Base-by-base conservation (phyloP, 2,329 filamentous ascomycete genomes). In the Ilyonectria mors-panacis region DNA sequence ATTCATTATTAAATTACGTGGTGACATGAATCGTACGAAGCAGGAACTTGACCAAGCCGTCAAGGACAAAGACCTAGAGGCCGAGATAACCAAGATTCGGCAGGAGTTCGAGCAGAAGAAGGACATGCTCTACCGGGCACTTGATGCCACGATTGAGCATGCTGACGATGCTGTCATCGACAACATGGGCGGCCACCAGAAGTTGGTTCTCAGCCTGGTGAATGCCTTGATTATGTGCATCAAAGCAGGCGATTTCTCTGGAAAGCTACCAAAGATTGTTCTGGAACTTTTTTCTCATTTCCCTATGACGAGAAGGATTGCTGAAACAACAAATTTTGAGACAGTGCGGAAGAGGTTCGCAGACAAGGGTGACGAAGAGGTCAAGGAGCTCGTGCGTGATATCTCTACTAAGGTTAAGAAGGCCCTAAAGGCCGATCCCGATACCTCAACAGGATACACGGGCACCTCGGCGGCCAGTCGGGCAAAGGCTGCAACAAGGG, bases 321-420 rank as follows among this genome's bases (percentile, higher is more conserved):
- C 90, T 47, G 87, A 90, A 70, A 90, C 87, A 67, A 87, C 89
- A 45, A 92, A 92, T 74, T 87, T 94, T 63, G 86, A 89, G 64
- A 89, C 87, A 61, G 87, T 93, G 17, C 85, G 90, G 45, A 88
- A 88, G 67, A 86, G 88, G 9, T 88, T 92, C 75, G 86, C 85
- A 66, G 91, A 88, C 74, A 90, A 89, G 73, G 91, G 89, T 28
- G 90, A 93, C 73, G 85, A 87, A 0, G 88, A 91, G 59, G 87
- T 89, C 54, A 91, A 91, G 73, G 85, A 85, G 5, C 81, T 91
- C 53, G 88, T 92, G 5, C 85, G 86, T 39, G 85, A 86, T 66
- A 90, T 92, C 53, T 79, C 86, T n/a, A 72, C 76, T 33, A 83
- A 83, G n/a, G 78, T 84, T 56, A 83, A 77, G 63, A 86, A 85